Evolutionary conservation across 805 yeast genomes (phyloP).

Genomic region (Wickerhamomyces hampshirensis): DNA sequence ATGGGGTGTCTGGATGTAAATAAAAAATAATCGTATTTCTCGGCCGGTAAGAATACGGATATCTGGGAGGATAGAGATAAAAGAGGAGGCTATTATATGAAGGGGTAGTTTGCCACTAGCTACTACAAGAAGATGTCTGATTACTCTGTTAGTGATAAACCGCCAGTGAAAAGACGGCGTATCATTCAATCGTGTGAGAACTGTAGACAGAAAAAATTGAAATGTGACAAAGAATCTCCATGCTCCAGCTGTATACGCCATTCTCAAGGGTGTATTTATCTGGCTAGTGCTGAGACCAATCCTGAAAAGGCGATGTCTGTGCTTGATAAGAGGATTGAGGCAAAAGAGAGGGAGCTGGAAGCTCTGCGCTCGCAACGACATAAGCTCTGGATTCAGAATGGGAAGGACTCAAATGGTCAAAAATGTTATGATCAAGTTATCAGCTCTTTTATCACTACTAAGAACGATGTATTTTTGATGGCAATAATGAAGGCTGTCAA

Average conservation of each 20-base stretch:
- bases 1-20: too few species aligned
- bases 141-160: too few species aligned
- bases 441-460: not conserved
- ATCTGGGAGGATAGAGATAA: too few species aligned
- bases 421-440: not conserved
- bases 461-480: not conserved
- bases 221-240: not conserved
- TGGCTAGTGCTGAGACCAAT: not conserved
- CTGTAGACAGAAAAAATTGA: not conserved
- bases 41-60: too few species aligned
- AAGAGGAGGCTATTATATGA: too few species aligned
- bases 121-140: too few species aligned
- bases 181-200: not conserved
- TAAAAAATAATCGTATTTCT: too few species aligned
- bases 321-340: not conserved
- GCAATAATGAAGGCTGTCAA: not conserved
- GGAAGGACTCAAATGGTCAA: not conserved
- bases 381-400: not conserved
- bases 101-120: too few species aligned
- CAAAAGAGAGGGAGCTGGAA: not conserved
- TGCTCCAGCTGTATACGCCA: not conserved
- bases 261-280: not conserved
- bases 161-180: not conserved
- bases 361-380: not conserved
- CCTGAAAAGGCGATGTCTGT: not conserved